Conservation (phyloP, 495 filamentous ascomycete species). For the Tuber magnatum region DNA sequence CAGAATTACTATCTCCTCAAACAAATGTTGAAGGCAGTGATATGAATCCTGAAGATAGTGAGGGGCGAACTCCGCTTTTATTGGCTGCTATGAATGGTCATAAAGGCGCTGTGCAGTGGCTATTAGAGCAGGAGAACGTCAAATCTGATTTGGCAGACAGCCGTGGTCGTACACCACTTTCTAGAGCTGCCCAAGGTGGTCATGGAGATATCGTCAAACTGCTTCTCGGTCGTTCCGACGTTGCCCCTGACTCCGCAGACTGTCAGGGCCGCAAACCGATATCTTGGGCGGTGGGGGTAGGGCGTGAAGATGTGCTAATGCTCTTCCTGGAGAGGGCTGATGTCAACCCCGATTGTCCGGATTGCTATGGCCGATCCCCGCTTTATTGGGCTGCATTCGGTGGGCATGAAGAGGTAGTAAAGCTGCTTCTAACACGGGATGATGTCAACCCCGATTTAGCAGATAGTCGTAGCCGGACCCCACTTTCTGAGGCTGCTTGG, state of each 20-base stretch:
- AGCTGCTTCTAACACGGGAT: background rate
- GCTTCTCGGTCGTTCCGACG: no score
- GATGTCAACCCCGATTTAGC: background rate
- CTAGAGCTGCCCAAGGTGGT: no score
- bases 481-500: background rate
- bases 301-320: no score
- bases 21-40: background rate
- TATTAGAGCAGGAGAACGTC: background rate
- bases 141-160: background rate
- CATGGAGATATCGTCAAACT: no score
- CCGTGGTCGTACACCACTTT: background rate
- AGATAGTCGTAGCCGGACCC: background rate
- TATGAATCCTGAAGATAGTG: background rate
- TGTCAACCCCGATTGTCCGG: no score
- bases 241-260: no score
- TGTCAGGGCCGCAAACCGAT: no score
- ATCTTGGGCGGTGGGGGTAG: no score
- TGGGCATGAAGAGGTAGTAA: background rate
- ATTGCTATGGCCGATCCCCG: no score
- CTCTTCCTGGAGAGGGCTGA: no score
- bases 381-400: no score
- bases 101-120: background rate
- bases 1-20: background rate
- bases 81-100: background rate
- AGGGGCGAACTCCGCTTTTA: background rate